Evolutionary conservation across 2,329 filamentous ascomycete species (phyloP), one percentile per base, ranked within the genome.

Genomic region (Aplosporella prunicola): DNA sequence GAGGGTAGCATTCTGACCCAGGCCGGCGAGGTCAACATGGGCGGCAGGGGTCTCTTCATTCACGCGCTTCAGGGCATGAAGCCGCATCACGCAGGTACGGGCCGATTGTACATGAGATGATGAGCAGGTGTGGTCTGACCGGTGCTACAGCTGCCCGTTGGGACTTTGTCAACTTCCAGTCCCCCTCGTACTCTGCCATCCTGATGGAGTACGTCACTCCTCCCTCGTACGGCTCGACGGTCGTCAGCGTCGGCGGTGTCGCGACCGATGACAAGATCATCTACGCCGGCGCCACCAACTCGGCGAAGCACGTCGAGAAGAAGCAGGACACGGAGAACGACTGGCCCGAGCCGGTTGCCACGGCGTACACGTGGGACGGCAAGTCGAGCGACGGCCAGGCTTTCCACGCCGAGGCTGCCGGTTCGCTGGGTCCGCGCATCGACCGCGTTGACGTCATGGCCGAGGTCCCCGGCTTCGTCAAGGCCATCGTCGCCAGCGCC

Each of bases 51-150:
- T 20, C 68, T 93, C 52, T 89, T 87, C 63, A 71, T 81, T 47
- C 82, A 91, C 60, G 88, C 86, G 26, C 67, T 96, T 34, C 91
- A 96, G 66, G 91, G 88, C 58, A 96, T 96, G 89, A 98, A 98
- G 73, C 91, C 91, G 26, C 91, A 98, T 61, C 93, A 98, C 58
- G 83, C 87, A 42, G 88, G 74, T 78, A 66, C 51, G 65, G 27
- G 33, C 18, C 15, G 26, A n/a, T 14, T 25, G 24, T 13, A 35
- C 20, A 10, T 31, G 28, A 31, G n/a, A n/a, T n/a, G n/a, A 25
- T n/a, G 23, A 25, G 30, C 20, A 25, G 14, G 8, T 23, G 20
- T 15, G 27, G 15, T 29, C 35, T 29, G 17, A 31, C 25, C n/a
- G 10, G 5, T 11, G 3, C 20, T 9, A 27, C 29, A 76, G 78